Conservation (phyloP, 495 filamentous ascomycete genomes). For the Penicillium salamii region DNA sequence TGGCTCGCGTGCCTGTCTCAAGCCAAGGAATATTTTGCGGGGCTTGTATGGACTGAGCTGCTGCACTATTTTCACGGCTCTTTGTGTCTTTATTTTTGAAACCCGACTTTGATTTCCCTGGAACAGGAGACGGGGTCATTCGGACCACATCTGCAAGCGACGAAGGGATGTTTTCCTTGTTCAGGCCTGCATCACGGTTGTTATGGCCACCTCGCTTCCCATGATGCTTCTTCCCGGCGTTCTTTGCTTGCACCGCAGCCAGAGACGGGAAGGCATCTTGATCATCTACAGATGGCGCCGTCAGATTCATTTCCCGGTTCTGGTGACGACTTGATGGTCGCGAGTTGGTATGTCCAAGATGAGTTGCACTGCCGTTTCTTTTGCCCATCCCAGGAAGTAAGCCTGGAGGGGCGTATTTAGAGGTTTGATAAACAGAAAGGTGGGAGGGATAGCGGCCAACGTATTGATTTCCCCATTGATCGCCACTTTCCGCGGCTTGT, state of each 20-base stretch:
- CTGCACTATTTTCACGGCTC: constrained; percentile 72
- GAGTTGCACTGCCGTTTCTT: constrained; percentile 48
- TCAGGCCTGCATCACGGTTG: constrained; percentile 44
- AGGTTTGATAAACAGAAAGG: constrained; percentile 25
- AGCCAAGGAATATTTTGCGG: constrained; percentile 97
- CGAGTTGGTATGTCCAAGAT: constrained; percentile 63
- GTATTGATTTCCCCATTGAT: constrained; percentile 59
- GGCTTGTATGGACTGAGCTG: constrained; percentile 75
- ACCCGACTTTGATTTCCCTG: constrained; percentile 47
- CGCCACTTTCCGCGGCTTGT: constrained; percentile 43
- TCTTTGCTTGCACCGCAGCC: constrained; percentile 73
- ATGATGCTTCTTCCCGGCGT: constrained; percentile 77
- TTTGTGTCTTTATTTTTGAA: constrained; percentile 47
- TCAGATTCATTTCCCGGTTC: constrained; percentile 61
- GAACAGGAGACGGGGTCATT: constrained; percentile 77
- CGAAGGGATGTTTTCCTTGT: constrained; percentile 67
- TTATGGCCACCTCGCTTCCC: constrained; percentile 80
- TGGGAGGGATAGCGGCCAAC: constrained; percentile 38
- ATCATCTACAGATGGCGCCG: constrained; percentile 82
- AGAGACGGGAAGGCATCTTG: constrained; percentile 94
- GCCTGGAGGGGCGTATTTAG: constrained; percentile 25
- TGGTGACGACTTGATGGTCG: constrained; percentile 85
- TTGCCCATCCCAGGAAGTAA: constrained; percentile 41
- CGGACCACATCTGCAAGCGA: constrained; percentile 95
- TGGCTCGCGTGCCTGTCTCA: constrained; percentile 86